These are phyloP conservation scores for Neofusicoccum umdonicola DNA, from an alignment of 2,329 filamentous ascomycete genomes.

Conservation along the genomic window DNA sequence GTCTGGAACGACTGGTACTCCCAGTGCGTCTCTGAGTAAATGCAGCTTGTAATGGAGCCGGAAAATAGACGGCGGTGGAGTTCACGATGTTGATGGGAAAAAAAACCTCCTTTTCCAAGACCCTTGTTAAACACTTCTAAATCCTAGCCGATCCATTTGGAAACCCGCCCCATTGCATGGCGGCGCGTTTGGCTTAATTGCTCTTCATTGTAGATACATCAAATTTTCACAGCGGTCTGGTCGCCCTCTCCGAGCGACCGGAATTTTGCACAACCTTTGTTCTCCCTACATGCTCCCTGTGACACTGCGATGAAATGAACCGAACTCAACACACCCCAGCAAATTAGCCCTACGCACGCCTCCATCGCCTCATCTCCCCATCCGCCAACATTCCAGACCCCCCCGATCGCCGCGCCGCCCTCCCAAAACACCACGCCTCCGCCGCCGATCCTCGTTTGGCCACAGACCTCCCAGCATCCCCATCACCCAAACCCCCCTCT, in stretches of 20 bases:
- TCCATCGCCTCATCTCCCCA: too few species aligned
- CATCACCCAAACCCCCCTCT: neutral
- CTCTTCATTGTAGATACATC: constrained; percentile 6
- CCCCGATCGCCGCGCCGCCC: too few species aligned
- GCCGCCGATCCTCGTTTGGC: too few species aligned
- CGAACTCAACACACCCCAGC: too few species aligned
- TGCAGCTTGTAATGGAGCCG: too few species aligned
- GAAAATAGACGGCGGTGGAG: neutral
- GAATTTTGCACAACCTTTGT: neutral
- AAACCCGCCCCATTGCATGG: neutral
- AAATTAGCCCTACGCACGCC: too few species aligned
- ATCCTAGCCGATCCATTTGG: neutral
- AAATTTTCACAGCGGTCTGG: neutral
- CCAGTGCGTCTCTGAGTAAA: constrained; percentile 36
- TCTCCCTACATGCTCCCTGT: too few species aligned
- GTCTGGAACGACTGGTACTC: constrained; percentile 42
- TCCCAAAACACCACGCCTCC: neutral
- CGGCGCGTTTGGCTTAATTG: neutral
- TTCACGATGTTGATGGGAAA: neutral
- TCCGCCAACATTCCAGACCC: too few species aligned
- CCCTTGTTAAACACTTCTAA: neutral
- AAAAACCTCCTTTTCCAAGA: neutral
- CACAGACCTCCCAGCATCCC: neutral
- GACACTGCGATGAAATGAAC: too few species aligned
- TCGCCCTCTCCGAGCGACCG: neutral